Percentiles rank a stretch among this genome's conserved stretches.
These are phyloP conservation scores for Podospora bellae-mahoneyi DNA, from an alignment of 495 filamentous ascomycete genomes.

Conservation along the genomic window DNA sequence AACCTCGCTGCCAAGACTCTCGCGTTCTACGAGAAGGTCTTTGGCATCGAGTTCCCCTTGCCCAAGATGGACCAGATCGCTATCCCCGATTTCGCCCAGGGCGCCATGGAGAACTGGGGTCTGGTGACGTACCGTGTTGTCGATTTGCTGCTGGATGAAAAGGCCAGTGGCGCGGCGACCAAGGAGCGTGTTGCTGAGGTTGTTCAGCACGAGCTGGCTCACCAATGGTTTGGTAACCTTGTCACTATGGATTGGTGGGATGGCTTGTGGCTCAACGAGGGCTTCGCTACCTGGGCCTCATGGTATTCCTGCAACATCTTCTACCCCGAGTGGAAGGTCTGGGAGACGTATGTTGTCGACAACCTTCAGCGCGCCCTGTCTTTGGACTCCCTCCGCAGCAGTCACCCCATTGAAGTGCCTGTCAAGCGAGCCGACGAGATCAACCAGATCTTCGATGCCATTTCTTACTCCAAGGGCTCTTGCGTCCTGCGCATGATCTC, in stretches of 20 bases:
- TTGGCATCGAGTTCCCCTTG: constrained; percentile 63
- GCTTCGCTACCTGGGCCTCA: constrained; percentile 86
- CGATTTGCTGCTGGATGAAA: constrained; percentile 87
- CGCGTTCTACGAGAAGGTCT: constrained; percentile 73
- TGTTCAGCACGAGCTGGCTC: constrained; percentile 94
- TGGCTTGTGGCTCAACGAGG: constrained; percentile 96
- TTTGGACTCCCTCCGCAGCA: constrained; percentile 87
- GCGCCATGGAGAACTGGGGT: constrained; percentile 99
- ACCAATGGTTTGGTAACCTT: constrained; percentile 99
- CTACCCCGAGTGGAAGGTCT: constrained; percentile 99
- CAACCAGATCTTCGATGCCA: constrained; percentile 98
- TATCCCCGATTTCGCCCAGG: constrained; percentile 87
- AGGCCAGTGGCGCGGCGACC: constrained; percentile 82
- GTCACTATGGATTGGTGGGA: constrained; percentile 99
- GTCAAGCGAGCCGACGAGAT: constrained; percentile 94
- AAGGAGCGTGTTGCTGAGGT: constrained; percentile 92
- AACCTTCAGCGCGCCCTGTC: constrained; percentile 82
- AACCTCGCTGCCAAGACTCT: constrained; percentile 65
- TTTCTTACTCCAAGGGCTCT: constrained; percentile 95
- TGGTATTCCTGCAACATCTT: constrained; percentile 78
- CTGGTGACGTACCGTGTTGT: constrained; percentile 92
- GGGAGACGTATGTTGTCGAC: constrained; percentile 90
- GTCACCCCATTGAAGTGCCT: constrained; percentile 95
- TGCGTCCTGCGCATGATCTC: constrained; percentile 97
- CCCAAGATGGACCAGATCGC: constrained; percentile 98